Evolutionary conservation across 129 eudicot genomes (phyloP), one percentile per base, ranked within the genome.

Genomic region (Chrysanthemum lavandulifolium): DNA sequence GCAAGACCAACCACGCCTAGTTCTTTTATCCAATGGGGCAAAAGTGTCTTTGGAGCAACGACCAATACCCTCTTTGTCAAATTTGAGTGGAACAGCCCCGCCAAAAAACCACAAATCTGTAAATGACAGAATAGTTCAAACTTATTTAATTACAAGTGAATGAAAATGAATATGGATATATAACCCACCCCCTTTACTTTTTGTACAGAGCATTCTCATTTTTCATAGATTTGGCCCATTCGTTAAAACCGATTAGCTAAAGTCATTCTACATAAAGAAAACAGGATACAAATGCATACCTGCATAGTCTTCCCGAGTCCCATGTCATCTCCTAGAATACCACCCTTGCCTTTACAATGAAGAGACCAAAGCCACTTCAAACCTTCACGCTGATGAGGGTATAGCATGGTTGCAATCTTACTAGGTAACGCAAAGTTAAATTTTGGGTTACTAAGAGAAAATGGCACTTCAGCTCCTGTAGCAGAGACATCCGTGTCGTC

Each of bases 291-390:
- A 58, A 45, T 71, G 29, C 54, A 16, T 71, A 94, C 99, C 94
- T 94, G 99, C 99, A 94, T 94, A 23, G 99, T 94, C 75, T 90
- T 90, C 53, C 99, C 97, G n/a, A 94, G 81, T 2, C 99, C 99
- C 99, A 94, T 94, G 72, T 94, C 99, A 81, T 94, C 99, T 1
- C 99, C 99, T 85, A 94, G 82, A 55, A 94, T 88, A 53, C 99
- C 99, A 60, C 99, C 97, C 77, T 94, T 90, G 45, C 94, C 96
- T 79, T 85, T 85, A 72, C 96, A 94, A 60, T 94, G 97, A 79
- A 94, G 94, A 29, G 96, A 90, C 99, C 99, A 94, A 21, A 94
- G 93, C 99, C 99, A 94, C 78, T 85, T 94, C 69, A 94, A 76
- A 18, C 99, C 99, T 69, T 94, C 97, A 71, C 99, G 93, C 65